Evolutionary conservation across 148 eudicot genomes (phyloP).

Genomic region (Spergularia marina): DNA sequence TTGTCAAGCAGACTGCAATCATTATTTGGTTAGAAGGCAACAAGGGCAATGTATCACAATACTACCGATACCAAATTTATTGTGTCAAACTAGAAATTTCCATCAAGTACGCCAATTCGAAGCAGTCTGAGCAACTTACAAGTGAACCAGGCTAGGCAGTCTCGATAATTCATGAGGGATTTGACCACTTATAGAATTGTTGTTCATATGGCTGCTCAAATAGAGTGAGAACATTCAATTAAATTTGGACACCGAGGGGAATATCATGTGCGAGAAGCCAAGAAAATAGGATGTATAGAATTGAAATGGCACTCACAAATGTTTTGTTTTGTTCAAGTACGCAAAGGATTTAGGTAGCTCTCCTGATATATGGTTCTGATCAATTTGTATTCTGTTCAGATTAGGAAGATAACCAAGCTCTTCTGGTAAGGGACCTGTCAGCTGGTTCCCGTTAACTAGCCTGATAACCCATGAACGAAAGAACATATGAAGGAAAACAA

Average conservation of each 20-base stretch:
- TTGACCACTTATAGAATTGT: slow-evolving; percentile 80
- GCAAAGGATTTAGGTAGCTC: slow-evolving; percentile 69
- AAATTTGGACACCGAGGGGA: not conserved
- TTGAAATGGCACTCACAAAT: slow-evolving; percentile 50
- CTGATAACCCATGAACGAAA: slow-evolving; percentile 20
- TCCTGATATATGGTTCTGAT: slow-evolving; percentile 76
- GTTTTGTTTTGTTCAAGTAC: slow-evolving; percentile 60
- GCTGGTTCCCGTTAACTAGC: slow-evolving; percentile 79
- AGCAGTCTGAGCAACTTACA: slow-evolving; percentile 46
- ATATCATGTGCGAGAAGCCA: not conserved
- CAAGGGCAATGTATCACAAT: not conserved
- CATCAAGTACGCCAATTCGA: not conserved
- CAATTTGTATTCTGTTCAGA: slow-evolving; percentile 65
- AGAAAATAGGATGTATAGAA: not conserved
- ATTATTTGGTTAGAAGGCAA: not conserved
- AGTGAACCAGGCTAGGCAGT: slow-evolving; percentile 57
- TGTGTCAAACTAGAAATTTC: not conserved
- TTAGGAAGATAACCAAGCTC: slow-evolving; percentile 67
- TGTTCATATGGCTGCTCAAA: slow-evolving; percentile 53
- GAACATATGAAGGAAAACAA: no score
- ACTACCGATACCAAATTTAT: not conserved
- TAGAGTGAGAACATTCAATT: not conserved
- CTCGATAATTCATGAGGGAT: slow-evolving; percentile 62
- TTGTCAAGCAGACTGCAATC: slow-evolving; percentile 72
- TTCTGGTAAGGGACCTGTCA: slow-evolving; percentile 78